Base-by-base conservation (phyloP, 106 monocot species). In the Ottelia alismoides region DNA sequence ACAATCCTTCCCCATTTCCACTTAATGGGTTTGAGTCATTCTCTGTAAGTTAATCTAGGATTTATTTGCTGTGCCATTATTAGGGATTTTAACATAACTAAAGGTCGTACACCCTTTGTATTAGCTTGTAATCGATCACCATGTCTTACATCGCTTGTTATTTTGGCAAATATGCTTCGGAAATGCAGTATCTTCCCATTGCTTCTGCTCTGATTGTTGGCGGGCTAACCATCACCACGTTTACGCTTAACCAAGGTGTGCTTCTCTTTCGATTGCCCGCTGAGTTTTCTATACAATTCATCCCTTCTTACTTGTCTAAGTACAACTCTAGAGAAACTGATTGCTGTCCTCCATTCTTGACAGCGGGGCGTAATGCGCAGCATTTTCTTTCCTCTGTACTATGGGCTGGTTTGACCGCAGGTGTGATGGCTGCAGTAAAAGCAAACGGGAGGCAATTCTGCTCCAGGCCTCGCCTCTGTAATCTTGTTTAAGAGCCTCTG, bases 371-470 rank as follows among this genome's bases (percentile, higher is more conserved):
- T 6, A 70, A 65, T 46, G 57, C 73, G 26, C 83, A 83, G 9
- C 67, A 70, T 56, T 70, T 74, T 22, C 26, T 76, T 64, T 76
- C 88, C 23, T 73, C 88, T 52, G 71, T 83, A 24, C 49, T 89
- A 21, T 83, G 73, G 69, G 83, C 77, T 29, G 83, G 83, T 32
- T 58, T 89, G 58, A 57, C 80, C 11, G 79, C 74, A 52, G 88
- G 88, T 35, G 61, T 83, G 10, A 25, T 83, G 65, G 83, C 83
- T 16, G 51, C 80, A 20, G 65, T 89, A 20, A 89, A 80, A 74
- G 83, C 83, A 23, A 89, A 89, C 63, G 88, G 88, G 45, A 79
- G 76, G 55, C 83, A 77, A 47, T 80, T 89, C 47, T 89, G 88
- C 71, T 89, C 88, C 35, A 76, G 79, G 51, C 88, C 88, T 0